Evolutionary conservation across 192 early-diverging fungal genomes (phyloP).

Genomic region (Backusella westeae): DNA sequence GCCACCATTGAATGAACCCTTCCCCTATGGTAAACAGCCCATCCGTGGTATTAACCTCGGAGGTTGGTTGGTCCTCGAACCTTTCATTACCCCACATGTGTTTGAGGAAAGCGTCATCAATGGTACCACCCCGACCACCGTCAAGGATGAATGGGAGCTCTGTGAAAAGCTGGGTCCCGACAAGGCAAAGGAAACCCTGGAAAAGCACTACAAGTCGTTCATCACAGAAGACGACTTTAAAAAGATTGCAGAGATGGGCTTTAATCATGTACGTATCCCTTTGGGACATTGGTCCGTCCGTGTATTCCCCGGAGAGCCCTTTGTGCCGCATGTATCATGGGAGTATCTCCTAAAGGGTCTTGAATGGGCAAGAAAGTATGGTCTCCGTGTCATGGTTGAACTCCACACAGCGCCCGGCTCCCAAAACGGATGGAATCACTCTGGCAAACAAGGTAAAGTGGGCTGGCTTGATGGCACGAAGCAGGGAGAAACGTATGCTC

Average conservation of each 20-base stretch:
- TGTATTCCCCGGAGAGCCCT: conserved; percentile 52
- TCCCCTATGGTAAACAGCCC: conserved; percentile 34
- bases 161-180: conserved; percentile 54
- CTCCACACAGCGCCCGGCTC: conserved; percentile 72
- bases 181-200: conserved; percentile 45
- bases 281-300: conserved; percentile 71
- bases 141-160: conserved; percentile 66
- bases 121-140: not conserved
- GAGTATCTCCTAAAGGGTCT: conserved; percentile 54
- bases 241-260: conserved; percentile 47
- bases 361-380: conserved; percentile 62
- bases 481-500: conserved; percentile 42
- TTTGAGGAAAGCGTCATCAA: conserved; percentile 33
- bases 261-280: conserved; percentile 71
- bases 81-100: conserved; percentile 49
- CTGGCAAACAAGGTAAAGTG: conserved; percentile 39
- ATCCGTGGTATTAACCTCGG: conserved; percentile 73
- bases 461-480: conserved; percentile 44
- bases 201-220: conserved; percentile 59
- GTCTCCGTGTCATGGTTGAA: conserved; percentile 65
- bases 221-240: conserved; percentile 60
- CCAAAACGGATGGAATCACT: conserved; percentile 69
- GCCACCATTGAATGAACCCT: conserved; percentile 40
- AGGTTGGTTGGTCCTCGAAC: conserved; percentile 69
- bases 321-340: conserved; percentile 54